Percentiles rank a stretch among this genome's conserved stretches.
Evolutionary conservation across 495 filamentous ascomycete species (phyloP).

Genomic region (Penicillium flavigenum): DNA sequence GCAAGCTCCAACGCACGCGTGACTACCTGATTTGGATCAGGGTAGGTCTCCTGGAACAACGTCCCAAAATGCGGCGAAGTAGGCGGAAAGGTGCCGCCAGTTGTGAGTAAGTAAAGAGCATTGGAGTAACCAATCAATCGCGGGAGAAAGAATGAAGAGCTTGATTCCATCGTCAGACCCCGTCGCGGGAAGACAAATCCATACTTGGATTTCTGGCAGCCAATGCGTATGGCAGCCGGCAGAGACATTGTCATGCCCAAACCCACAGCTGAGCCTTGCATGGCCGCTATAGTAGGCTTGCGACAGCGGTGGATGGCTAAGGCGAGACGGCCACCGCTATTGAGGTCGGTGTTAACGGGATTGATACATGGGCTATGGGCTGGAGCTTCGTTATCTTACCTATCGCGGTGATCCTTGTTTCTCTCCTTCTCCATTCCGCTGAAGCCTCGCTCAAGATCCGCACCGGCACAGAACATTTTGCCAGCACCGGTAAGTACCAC

Average conservation of each 20-base stretch:
- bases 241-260: constrained; percentile 62
- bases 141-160: constrained; percentile 56
- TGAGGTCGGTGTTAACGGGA: background rate
- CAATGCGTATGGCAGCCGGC: constrained; percentile 52
- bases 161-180: constrained; percentile 57
- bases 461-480: constrained; percentile 56
- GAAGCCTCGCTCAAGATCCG: constrained; percentile 41
- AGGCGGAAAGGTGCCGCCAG: constrained; percentile 20
- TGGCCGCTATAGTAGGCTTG: constrained; percentile 58
- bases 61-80: constrained; percentile 26
- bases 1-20: constrained; percentile 53
- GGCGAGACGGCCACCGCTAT: constrained; percentile 30
- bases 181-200: constrained; percentile 59
- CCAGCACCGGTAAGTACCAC: constrained; percentile 54
- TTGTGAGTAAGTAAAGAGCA: constrained; percentile 45
- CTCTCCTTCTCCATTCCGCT: constrained; percentile 34
- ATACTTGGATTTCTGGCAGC: constrained; percentile 42
- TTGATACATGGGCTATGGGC: no score
- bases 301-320: constrained; percentile 56
- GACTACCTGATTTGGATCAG: constrained; percentile 47
- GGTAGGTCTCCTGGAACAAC: constrained; percentile 51
- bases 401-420: constrained; percentile 13
- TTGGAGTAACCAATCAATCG: constrained; percentile 52
- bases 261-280: constrained; percentile 59
- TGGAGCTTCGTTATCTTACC: background rate